A percentile compares a stretch with the other conserved stretches of the same genome.
Evolutionary conservation across 805 yeast genomes (phyloP).

Genomic region (Candida boleticola): DNA sequence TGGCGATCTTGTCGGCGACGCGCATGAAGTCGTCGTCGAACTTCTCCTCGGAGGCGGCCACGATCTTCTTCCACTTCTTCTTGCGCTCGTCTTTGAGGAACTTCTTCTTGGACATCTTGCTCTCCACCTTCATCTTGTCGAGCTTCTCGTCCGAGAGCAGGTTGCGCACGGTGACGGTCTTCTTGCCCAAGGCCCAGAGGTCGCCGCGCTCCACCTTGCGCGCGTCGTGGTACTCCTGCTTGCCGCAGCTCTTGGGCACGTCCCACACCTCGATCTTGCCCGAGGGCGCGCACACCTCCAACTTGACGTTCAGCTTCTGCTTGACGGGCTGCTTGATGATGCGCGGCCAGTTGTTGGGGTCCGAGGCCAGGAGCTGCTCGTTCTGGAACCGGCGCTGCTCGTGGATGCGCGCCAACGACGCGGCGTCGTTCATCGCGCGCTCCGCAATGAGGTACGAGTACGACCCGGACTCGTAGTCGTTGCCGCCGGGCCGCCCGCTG

Average conservation of each 20-base stretch:
- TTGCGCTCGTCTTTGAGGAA: slow-evolving; percentile 34
- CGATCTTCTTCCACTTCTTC: slow-evolving; percentile 31
- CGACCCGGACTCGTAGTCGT: slow-evolving; percentile 66
- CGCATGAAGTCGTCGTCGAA: slow-evolving; percentile 21
- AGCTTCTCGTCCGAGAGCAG: slow-evolving; percentile 26
- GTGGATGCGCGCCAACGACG: slow-evolving; percentile 41
- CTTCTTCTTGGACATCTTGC: slow-evolving; percentile 38
- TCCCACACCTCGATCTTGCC: slow-evolving; percentile 88
- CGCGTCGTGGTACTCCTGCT: slow-evolving; percentile 83
- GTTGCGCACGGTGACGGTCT: slow-evolving; percentile 31
- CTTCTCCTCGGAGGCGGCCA: slow-evolving; percentile 19
- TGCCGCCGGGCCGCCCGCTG: slow-evolving; percentile 75
- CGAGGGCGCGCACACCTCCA: slow-evolving; percentile 75
- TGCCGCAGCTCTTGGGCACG: slow-evolving; percentile 73
- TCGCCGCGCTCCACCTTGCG: slow-evolving; percentile 85
- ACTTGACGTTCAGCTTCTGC: slow-evolving; percentile 75
- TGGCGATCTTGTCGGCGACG: slow-evolving; percentile 28
- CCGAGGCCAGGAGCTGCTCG: slow-evolving; percentile 15
- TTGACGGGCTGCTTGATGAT: slow-evolving; percentile 69
- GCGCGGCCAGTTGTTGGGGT: slow-evolving; percentile 62
- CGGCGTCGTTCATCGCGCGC: slow-evolving; percentile 48
- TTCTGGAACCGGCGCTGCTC: slow-evolving; percentile 29
- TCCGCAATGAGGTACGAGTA: slow-evolving; percentile 74
- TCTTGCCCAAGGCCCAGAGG: slow-evolving; percentile 63
- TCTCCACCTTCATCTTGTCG: slow-evolving; percentile 33